Evolutionary conservation across 495 filamentous ascomycete species (phyloP).

Genomic region (Talaromyces nanjingensis): DNA sequence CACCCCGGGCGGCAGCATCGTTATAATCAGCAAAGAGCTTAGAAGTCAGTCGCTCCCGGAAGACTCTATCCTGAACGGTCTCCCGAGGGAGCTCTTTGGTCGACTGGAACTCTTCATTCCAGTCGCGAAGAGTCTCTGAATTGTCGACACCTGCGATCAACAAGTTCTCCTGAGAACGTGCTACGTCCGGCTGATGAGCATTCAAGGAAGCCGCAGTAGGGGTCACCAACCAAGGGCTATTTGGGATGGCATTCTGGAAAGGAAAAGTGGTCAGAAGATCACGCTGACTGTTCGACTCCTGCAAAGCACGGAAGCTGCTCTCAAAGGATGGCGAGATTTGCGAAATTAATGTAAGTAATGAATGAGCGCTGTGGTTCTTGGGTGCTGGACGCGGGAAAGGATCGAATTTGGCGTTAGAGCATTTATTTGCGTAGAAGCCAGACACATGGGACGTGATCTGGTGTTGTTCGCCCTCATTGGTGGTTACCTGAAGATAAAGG

Average conservation of each 20-base stretch:
- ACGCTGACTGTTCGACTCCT: slow-evolving; percentile 72
- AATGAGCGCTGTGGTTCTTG: slow-evolving; percentile 71
- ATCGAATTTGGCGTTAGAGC: slow-evolving; percentile 84
- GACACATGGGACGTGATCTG: slow-evolving; percentile 90
- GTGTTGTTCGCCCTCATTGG: slow-evolving; percentile 85
- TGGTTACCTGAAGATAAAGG: slow-evolving; percentile 81
- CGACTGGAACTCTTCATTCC: slow-evolving; percentile 99
- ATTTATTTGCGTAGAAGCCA: slow-evolving; percentile 96
- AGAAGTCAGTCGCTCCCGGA: slow-evolving; percentile 85
- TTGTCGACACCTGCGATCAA: slow-evolving; percentile 85
- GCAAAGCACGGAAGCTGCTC: slow-evolving; percentile 61
- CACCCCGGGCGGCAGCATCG: slow-evolving; percentile 87
- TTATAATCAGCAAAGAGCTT: slow-evolving; percentile 98
- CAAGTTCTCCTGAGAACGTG: slow-evolving; percentile 88
- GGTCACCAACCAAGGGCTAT: slow-evolving; percentile 87
- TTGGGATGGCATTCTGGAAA: slow-evolving; percentile 85
- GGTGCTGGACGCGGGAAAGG: slow-evolving; percentile 65
- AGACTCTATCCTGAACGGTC: slow-evolving; percentile 89
- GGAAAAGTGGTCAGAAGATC: slow-evolving; percentile 91
- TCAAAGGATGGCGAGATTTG: slow-evolving; percentile 78
- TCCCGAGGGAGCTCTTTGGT: slow-evolving; percentile 90
- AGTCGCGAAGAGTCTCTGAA: slow-evolving; percentile 88
- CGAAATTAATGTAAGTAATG: slow-evolving; percentile 71
- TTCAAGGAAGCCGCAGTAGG: slow-evolving; percentile 52
- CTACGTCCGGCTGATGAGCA: slow-evolving; percentile 73